phyloP scores from a whole-genome alignment of 1,284 basidiomycete genomes.

The Wallemia mellicola region DNA sequence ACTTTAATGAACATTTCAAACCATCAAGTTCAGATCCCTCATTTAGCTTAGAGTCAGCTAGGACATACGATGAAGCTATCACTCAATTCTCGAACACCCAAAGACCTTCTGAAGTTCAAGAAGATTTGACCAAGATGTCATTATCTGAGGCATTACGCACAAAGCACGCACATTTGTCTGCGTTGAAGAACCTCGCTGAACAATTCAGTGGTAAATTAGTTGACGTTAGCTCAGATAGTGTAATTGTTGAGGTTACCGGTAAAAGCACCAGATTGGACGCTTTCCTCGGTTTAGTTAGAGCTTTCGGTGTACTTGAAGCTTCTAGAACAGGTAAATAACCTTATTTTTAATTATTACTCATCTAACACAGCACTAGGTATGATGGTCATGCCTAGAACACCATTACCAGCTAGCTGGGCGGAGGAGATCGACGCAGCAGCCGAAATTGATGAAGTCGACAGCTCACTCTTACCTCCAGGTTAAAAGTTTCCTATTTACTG shows the following conservation, averaged over 20 bases:
- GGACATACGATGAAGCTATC: slow-evolving; percentile 6
- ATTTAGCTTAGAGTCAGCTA: slow-evolving; percentile 7
- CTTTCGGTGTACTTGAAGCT: slow-evolving; percentile 81
- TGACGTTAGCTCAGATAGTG: slow-evolving; percentile 73
- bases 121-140: slow-evolving; percentile 2
- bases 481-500: slow-evolving; percentile 14
- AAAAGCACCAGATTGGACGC: slow-evolving; percentile 77
- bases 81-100: slow-evolving; percentile 2
- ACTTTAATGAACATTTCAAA: slow-evolving; percentile 56
- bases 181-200: slow-evolving; percentile 48
- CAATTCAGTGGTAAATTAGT: slow-evolving; percentile 86
- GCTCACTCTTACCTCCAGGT: slow-evolving; percentile 65
- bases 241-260: slow-evolving; percentile 81
- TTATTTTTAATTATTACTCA: too few species aligned
- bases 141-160: slow-evolving; percentile 51
- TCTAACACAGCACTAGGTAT: too few species aligned
- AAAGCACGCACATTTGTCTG: slow-evolving; percentile 67
- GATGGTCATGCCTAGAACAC: slow-evolving; percentile 89
- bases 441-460: slow-evolving; percentile 33
- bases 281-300: slow-evolving; percentile 68
- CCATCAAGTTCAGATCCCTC: slow-evolving; percentile 9
- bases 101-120: slow-evolving; percentile 3
- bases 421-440: slow-evolving; percentile 25
- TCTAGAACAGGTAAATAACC: slow-evolving; percentile 47
- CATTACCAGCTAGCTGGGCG: slow-evolving; percentile 35